Conservation (phyloP, 1,284 basidiomycete species). For the Pterula multifida region DNA sequence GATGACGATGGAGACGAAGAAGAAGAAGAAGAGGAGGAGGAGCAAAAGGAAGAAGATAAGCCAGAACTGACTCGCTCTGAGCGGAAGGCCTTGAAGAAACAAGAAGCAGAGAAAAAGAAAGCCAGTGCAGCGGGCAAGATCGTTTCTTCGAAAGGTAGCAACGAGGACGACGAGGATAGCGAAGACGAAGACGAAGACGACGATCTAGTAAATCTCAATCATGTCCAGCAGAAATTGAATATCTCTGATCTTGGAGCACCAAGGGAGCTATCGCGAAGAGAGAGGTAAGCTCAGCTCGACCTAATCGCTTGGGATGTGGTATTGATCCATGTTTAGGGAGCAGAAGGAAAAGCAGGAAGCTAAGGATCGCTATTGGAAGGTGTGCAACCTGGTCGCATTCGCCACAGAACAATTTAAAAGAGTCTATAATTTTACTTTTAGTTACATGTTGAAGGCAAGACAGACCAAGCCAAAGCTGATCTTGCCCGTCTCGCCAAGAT, state of each 20-base stretch:
- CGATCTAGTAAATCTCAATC: conserved; percentile 62
- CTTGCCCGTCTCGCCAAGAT: conserved; percentile 82
- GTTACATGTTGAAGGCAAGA: conserved; percentile 73
- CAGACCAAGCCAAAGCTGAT: conserved; percentile 78
- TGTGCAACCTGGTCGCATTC: conserved; percentile 16
- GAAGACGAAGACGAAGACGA: conserved; percentile 44
- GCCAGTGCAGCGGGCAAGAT: not conserved
- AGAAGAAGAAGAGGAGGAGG: conserved; percentile 24
- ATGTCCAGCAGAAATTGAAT: conserved; percentile 50
- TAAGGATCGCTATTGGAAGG: conserved; percentile 78
- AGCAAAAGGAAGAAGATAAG: conserved; percentile 22
- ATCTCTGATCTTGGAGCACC: conserved; percentile 49
- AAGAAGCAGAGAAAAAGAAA: conserved; percentile 32
- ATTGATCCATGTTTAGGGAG: conserved; percentile 40
- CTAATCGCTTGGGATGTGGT: no score
- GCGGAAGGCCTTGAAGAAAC: conserved; percentile 64
- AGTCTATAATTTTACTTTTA: conserved; percentile 15
- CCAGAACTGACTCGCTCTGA: conserved; percentile 53
- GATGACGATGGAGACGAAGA: conserved; percentile 26
- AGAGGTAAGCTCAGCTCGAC: conserved; percentile 52
- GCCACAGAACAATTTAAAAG: conserved; percentile 3
- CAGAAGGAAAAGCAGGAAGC: conserved; percentile 84
- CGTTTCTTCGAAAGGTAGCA: conserved; percentile 27
- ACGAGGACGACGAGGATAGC: conserved; percentile 26
- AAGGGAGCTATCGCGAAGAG: conserved; percentile 49